Evolutionary conservation across 108 stramenopile genomes (phyloP).

Genomic region (Hondaea fermentalgiana): DNA sequence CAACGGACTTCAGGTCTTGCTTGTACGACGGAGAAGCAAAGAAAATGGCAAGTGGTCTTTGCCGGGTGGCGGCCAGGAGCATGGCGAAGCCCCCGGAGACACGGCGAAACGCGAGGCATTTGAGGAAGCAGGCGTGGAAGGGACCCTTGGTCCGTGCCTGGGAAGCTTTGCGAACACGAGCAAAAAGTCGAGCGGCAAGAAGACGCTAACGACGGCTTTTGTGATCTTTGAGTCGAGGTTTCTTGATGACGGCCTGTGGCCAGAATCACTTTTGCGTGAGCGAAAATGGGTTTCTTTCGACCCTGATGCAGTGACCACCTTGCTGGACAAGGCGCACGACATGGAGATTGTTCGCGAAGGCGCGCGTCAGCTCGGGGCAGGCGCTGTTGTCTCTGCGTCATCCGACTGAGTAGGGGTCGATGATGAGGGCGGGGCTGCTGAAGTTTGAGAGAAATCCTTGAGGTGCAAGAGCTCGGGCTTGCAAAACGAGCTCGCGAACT

Average conservation of each 20-base stretch:
- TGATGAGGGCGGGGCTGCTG: neutral
- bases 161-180: neutral
- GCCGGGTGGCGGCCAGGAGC: neutral
- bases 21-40: neutral
- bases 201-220: too few relatives aligned
- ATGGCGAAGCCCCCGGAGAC: neutral
- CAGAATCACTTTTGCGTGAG: neutral
- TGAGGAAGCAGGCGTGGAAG: neutral
- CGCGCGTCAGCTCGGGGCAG: neutral
- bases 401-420: neutral
- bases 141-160: neutral
- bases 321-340: neutral
- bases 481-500: neutral
- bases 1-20: neutral
- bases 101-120: neutral
- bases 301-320: neutral
- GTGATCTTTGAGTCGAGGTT: too few relatives aligned
- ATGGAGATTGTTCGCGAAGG: neutral
- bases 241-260: neutral
- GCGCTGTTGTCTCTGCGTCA: neutral
- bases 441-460: neutral
- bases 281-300: neutral
- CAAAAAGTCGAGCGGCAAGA: neutral
- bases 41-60: neutral
- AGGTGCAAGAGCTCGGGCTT: slow-evolving; percentile 14